Base-by-base conservation (phyloP, 2,329 filamentous ascomycete genomes). In the Cladophialophora chaetospira region DNA sequence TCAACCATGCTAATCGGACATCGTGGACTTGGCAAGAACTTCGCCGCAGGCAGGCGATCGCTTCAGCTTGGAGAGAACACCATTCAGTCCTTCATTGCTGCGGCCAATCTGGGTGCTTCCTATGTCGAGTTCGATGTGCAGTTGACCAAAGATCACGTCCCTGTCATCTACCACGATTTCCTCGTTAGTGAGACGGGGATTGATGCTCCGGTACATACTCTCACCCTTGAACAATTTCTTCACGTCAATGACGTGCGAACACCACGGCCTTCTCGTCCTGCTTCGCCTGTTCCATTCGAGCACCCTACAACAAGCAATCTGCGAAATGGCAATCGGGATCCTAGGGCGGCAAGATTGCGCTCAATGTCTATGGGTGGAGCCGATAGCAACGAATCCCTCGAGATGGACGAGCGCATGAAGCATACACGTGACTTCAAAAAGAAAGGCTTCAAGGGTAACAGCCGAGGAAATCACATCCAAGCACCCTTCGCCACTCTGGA, bases 131-230 rank as follows among this genome's bases (percentile, higher is more conserved):
- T 84, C 68, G 94, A 99, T 70, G 94, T 99, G 0, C 94, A 99
- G 71, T 79, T 99, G 35, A 99, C 94, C n/a, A 99, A 99, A 69
- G 94, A 99, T 70, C 91, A 95, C 67, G 91, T 99, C 1, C 94
- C 94, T 0, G 93, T 99, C 63, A 96, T 99, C 67, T 99, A 99
- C 70, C 94, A 99, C 70, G 94, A 99, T 72, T 99, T 99, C 69
- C 80, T 97, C 11, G 94, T 99, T 71, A 96, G 91, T 69, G 94
- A 99, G 74, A 97, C 94, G 0, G 94, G 95, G 8, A 94, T 97
- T 52, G 94, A 99, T 69, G 94, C 94, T 0, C 94, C 94, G 0
- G 93, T 99, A 1, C 94, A 99, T 70, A 96, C 91, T 0, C 78
- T 99, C 62, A 99, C 94, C 0, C 77, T 97, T 3, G 93, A 99